Evolutionary conservation across 108 stramenopile genomes (phyloP).

Genomic region (Stephanodiscus minutulus): DNA sequence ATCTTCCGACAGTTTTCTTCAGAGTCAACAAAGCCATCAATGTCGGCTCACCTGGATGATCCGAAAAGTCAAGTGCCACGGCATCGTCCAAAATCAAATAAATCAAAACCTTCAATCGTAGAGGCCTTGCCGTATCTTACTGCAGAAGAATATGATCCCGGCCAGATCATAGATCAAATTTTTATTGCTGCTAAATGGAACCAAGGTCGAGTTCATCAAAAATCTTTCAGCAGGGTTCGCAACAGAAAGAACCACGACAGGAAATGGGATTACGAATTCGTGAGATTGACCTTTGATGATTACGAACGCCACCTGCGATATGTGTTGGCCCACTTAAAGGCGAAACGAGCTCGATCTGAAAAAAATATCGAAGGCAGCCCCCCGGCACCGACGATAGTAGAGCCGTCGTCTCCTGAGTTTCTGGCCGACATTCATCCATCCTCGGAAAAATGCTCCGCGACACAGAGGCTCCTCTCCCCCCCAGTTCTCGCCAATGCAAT

Average conservation of each 20-base stretch:
- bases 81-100: conserved; percentile 7
- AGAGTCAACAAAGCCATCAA: not conserved
- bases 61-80: conserved; percentile 1
- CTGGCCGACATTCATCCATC: conserved; percentile 39
- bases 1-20: conserved; percentile 1
- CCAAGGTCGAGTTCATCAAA: conserved; percentile 26
- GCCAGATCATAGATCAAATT: conserved; percentile 24
- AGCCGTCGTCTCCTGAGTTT: not conserved
- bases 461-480: conserved; percentile 53
- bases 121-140: conserved; percentile 21
- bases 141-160: conserved; percentile 40
- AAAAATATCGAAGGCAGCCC: not conserved
- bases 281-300: conserved; percentile 35
- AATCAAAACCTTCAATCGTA: conserved; percentile 2
- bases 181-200: conserved; percentile 30
- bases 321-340: conserved; percentile 32
- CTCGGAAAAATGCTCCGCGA: conserved; percentile 33
- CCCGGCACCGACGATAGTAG: not conserved
- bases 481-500: conserved; percentile 59
- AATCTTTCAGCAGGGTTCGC: conserved; percentile 12
- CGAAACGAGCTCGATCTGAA: not conserved
- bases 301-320: conserved; percentile 49
- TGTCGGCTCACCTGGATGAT: not conserved
- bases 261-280: conserved; percentile 47
- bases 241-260: conserved; percentile 26